A percentile compares a stretch with the other conserved stretches of the same genome.
These are phyloP conservation scores for Camelina laxa DNA, from an alignment of 345 rosid species.

Conservation along the genomic window DNA sequence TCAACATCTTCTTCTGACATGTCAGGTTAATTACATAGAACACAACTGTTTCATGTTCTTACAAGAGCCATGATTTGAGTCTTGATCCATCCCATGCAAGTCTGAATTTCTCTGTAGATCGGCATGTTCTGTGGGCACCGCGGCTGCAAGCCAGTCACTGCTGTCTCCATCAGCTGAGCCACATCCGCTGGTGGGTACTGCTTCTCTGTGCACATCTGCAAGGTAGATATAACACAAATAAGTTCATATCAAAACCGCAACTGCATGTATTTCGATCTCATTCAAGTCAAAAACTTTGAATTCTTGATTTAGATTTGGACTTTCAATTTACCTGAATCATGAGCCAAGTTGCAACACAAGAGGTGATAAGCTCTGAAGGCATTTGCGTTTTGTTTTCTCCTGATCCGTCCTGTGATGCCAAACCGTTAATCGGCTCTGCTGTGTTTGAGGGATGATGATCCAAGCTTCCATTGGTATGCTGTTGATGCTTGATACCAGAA, in stretches of 20 bases:
- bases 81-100: slow-evolving; percentile 91
- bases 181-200: slow-evolving; percentile 84
- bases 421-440: slow-evolving; percentile 42
- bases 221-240: background rate
- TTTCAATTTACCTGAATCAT: slow-evolving; percentile 75
- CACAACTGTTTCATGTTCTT: slow-evolving; percentile 47
- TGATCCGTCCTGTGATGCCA: slow-evolving; percentile 44
- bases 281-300: background rate
- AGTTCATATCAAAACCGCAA: background rate
- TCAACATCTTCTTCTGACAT: background rate
- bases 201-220: slow-evolving; percentile 81
- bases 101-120: slow-evolving; percentile 78
- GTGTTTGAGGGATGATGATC: slow-evolving; percentile 32
- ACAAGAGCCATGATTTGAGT: slow-evolving; percentile 84
- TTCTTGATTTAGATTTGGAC: background rate
- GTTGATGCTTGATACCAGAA: slow-evolving; percentile 35
- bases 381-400: slow-evolving; percentile 50
- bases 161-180: slow-evolving; percentile 87
- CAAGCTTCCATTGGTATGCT: slow-evolving; percentile 37
- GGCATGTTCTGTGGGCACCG: slow-evolving; percentile 78
- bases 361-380: slow-evolving; percentile 74
- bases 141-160: slow-evolving; percentile 79
- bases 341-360: slow-evolving; percentile 81
- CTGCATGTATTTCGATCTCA: background rate
- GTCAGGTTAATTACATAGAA: background rate